Percentiles rank a stretch among this genome's conserved stretches.
phyloP scores from a whole-genome alignment of 2,329 filamentous ascomycete genomes.

The Colletotrichum trifolii region DNA sequence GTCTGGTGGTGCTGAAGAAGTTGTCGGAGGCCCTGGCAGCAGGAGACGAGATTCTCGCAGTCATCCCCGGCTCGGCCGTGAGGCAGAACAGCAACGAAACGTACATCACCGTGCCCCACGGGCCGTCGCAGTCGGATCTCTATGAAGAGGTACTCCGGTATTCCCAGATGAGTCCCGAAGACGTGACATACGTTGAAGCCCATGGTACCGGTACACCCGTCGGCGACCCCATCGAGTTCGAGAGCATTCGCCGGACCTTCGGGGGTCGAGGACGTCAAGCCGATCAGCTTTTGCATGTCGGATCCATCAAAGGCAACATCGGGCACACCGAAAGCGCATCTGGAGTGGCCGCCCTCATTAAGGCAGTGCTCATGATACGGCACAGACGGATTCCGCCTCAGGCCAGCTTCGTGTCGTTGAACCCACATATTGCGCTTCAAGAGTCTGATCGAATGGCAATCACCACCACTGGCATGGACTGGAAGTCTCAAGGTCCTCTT shows the following conservation, averaged over 20 bases:
- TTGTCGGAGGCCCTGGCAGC: constrained; percentile 58
- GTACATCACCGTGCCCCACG: constrained; percentile 41
- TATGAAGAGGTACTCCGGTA: constrained; percentile 67
- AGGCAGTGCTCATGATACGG: constrained; percentile 40
- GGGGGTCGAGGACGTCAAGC: constrained; percentile 18
- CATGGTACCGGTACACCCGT: constrained; percentile 53
- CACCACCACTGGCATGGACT: neutral
- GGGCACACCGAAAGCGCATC: constrained; percentile 33
- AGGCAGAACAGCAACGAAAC: constrained; percentile 54
- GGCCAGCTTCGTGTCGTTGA: constrained; percentile 60
- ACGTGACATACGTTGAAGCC: constrained; percentile 46
- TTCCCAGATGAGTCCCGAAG: constrained; percentile 47
- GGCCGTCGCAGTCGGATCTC: constrained; percentile 35
- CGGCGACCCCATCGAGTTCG: constrained; percentile 42
- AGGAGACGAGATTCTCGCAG: constrained; percentile 55
- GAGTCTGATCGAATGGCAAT: constrained; percentile 5
- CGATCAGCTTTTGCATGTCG: constrained; percentile 43
- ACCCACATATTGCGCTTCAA: constrained; percentile 52
- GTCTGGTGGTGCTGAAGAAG: constrained; percentile 57
- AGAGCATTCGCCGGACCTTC: constrained; percentile 27
- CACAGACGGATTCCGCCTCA: constrained; percentile 41
- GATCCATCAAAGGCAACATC: constrained; percentile 37
- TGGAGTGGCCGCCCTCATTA: constrained; percentile 42
- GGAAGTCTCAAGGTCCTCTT: constrained; percentile 7
- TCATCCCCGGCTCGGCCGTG: constrained; percentile 50